phyloP scores from a whole-genome alignment of 140 eudicot genomes.

The Bidens hawaiensis region DNA sequence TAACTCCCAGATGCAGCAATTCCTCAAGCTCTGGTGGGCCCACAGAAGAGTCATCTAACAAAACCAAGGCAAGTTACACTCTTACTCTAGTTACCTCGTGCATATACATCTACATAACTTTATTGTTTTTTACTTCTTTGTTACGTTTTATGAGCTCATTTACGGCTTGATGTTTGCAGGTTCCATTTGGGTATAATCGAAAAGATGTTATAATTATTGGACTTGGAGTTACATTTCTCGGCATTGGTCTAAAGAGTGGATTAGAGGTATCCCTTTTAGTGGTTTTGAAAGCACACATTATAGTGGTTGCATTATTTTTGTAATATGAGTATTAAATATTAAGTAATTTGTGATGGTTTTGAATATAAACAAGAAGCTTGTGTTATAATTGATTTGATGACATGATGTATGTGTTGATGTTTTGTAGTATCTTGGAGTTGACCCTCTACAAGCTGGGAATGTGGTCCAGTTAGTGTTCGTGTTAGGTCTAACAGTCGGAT shows the following conservation, averaged over 20 bases:
- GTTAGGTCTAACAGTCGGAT: slow-evolving; percentile 87
- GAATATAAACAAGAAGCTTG: background rate
- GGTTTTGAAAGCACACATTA: background rate
- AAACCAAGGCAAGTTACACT: slow-evolving; percentile 47
- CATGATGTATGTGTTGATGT: background rate
- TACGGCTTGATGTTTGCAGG: slow-evolving; percentile 34
- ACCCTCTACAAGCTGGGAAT: slow-evolving; percentile 93
- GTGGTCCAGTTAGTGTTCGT: slow-evolving; percentile 91
- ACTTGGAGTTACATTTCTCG: slow-evolving; percentile 71
- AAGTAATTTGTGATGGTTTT: too few relatives aligned
- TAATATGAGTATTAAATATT: background rate
- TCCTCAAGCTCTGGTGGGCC: slow-evolving; percentile 40
- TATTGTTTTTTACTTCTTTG: background rate
- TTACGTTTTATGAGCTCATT: slow-evolving; percentile 7
- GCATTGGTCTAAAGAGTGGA: slow-evolving; percentile 75
- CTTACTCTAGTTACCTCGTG: background rate
- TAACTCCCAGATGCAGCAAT: slow-evolving; percentile 53
- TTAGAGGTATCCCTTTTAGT: slow-evolving; percentile 67
- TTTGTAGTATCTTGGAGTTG: slow-evolving; percentile 81
- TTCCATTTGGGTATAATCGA: slow-evolving; percentile 82
- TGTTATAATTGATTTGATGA: background rate
- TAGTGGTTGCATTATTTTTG: background rate
- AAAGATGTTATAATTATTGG: slow-evolving; percentile 95
- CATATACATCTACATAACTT: background rate
- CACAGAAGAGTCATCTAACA: slow-evolving; percentile 43